Evolutionary conservation across 75 land plant genomes (phyloP), one percentile per base, ranked within the genome.

Genomic region (Pinus taeda): DNA sequence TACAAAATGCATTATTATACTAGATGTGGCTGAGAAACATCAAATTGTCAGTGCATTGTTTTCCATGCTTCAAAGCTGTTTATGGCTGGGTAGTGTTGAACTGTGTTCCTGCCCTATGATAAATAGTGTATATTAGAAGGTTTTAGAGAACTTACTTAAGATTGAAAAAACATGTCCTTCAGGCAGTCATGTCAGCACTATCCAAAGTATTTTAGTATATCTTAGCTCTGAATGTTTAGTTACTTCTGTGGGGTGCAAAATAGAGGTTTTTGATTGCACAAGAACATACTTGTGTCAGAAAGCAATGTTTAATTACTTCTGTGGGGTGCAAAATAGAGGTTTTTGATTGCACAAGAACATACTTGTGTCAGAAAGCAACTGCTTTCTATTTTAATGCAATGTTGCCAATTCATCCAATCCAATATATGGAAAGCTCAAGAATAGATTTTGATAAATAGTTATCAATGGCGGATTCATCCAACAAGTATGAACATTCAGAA

Each of bases 1-100:
- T n/a, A n/a, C n/a, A n/a, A n/a, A n/a, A n/a, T n/a, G n/a, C n/a
- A n/a, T n/a, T n/a, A n/a, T n/a, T n/a, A n/a, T n/a, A n/a, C n/a
- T n/a, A n/a, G n/a, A 97, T 84, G 60, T 78, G 21, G 71, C 77
- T 11, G 77, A 83, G 82, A 88, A 88, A 73, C 83, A 78, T 73
- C 65, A 79, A 75, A 93, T 97, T 73, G 74, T 95, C 57, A 78
- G 62, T 13, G 73, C 85, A 29, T 79, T 95, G 71, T 79, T 86
- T 39, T 30, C 79, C 8, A 80, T 78, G 15, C 76, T 93, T 36
- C 72, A 45, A 18, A 76, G 21, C 2, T 77, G 88, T 79, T 80
- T 88, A 61, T 90, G 92, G 92, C 84, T 95, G 74, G 94, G 94
- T 18, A 85, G 88, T 64, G 77, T 77, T 2, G 62, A 59, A 64